Evolutionary conservation across 192 early-diverging fungal species (phyloP).

Genomic region (Spizellomyces sp.): DNA sequence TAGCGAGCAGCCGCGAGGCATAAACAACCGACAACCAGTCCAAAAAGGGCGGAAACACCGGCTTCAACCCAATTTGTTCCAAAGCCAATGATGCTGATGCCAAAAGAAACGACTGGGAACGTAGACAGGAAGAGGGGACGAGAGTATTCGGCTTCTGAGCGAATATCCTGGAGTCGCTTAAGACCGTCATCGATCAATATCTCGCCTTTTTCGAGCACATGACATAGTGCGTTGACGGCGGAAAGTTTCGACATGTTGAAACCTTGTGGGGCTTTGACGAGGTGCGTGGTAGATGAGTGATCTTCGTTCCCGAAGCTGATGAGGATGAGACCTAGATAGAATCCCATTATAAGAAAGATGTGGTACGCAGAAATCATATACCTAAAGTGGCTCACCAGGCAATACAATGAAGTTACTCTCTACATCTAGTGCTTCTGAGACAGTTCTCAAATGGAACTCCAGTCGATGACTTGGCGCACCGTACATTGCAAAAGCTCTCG

Average conservation of each 20-base stretch:
- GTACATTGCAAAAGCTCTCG: constrained; percentile 43
- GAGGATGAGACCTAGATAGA: constrained; percentile 29
- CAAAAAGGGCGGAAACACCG: constrained; percentile 30
- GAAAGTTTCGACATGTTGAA: constrained; percentile 51
- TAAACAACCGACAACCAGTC: constrained; percentile 36
- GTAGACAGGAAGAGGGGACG: constrained; percentile 19
- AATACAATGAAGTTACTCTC: constrained; percentile 43
- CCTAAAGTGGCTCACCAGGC: constrained; percentile 16
- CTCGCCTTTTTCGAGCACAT: constrained; percentile 30
- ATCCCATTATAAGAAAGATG: no score
- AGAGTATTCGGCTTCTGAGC: constrained; percentile 19
- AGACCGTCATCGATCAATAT: constrained; percentile 39
- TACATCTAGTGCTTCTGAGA: constrained; percentile 47
- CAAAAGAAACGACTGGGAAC: constrained; percentile 40
- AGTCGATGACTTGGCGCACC: constrained; percentile 53
- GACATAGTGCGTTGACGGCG: constrained; percentile 49
- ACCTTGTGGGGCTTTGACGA: constrained; percentile 42
- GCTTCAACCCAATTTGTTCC: constrained; percentile 42
- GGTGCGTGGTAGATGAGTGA: constrained; percentile 34
- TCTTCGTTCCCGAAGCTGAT: constrained; percentile 47
- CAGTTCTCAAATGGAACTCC: constrained; percentile 41
- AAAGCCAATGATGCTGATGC: constrained; percentile 44
- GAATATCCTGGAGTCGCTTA: constrained; percentile 33
- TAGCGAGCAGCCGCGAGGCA: constrained; percentile 20
- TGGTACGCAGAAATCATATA: no score